Percentiles rank a stretch among this genome's conserved stretches.
phyloP scores from a whole-genome alignment of 2,329 filamentous ascomycete genomes.

The Colletotrichum falcatum region DNA sequence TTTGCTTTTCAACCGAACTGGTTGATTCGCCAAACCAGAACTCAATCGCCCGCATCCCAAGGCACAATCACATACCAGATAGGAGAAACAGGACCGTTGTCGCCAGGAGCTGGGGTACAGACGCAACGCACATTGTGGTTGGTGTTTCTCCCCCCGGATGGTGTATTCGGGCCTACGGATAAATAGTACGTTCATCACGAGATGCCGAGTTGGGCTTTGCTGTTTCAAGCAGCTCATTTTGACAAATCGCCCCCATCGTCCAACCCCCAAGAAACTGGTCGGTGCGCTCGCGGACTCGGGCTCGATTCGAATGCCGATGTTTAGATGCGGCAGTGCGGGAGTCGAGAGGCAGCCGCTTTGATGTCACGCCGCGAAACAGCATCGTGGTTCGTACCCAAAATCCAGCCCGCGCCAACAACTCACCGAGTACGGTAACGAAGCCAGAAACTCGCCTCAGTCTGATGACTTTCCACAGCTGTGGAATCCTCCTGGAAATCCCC shows the following conservation, averaged over 20 bases:
- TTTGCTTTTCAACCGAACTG: slow-evolving; percentile 6
- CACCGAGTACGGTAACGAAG: slow-evolving; percentile 1
- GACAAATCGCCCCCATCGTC: slow-evolving; percentile 23
- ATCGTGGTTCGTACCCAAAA: slow-evolving; percentile 12
- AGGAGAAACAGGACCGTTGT: neutral
- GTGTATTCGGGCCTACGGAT: slow-evolving; percentile 16
- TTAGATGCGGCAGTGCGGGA: slow-evolving; percentile 12
- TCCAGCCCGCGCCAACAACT: slow-evolving; percentile 2
- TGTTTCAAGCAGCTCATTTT: slow-evolving; percentile 27
- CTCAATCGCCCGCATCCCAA: neutral
- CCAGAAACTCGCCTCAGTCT: slow-evolving; percentile 1
- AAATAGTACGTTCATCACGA: slow-evolving; percentile 22
- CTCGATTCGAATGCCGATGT: slow-evolving; percentile 28
- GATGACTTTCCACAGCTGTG: slow-evolving; percentile 13
- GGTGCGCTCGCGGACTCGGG: slow-evolving; percentile 29
- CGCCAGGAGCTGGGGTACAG: slow-evolving; percentile 1
- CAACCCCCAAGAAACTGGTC: neutral
- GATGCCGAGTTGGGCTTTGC: slow-evolving; percentile 24
- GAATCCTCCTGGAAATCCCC: neutral
- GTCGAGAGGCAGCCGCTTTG: slow-evolving; percentile 24
- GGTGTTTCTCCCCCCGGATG: slow-evolving; percentile 13
- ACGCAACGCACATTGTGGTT: slow-evolving; percentile 14
- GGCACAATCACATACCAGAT: slow-evolving; percentile 16
- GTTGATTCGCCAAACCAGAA: neutral
- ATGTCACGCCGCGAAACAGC: slow-evolving; percentile 36